Percentiles rank a stretch among this genome's conserved stretches.
Evolutionary conservation across 2,329 filamentous ascomycete species (phyloP).

Genomic region (Whalleya microplaca): DNA sequence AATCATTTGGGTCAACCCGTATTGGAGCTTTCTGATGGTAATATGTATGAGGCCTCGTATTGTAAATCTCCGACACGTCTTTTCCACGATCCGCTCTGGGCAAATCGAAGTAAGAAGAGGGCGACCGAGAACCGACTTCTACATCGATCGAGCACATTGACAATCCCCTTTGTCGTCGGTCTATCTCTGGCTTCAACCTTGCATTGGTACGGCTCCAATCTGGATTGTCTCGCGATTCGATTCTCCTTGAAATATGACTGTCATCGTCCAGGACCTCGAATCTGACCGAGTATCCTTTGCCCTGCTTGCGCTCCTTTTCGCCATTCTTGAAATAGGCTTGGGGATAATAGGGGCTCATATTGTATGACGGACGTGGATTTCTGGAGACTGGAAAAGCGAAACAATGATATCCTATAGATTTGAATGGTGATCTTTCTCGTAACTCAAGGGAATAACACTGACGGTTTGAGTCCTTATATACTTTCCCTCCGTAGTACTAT

Average conservation of each 20-base stretch:
- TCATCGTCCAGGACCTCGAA: constrained; percentile 19
- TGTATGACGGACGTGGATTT: constrained; percentile 1
- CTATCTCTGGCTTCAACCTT: too few species aligned
- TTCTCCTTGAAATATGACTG: not conserved
- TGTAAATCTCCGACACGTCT: too few species aligned
- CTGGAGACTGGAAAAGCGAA: not conserved
- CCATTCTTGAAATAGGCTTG: not conserved
- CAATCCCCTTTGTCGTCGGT: too few species aligned
- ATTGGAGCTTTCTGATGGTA: too few species aligned
- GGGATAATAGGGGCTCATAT: not conserved
- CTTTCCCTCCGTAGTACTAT: not conserved
- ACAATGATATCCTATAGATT: not conserved
- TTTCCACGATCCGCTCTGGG: too few species aligned
- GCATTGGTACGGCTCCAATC: too few species aligned
- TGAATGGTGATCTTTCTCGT: not conserved
- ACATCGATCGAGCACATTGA: too few species aligned
- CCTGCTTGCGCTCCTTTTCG: constrained; percentile 2
- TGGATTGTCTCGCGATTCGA: not conserved
- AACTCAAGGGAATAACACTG: not conserved
- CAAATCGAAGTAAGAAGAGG: too few species aligned
- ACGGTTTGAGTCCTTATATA: not conserved
- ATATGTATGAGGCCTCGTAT: too few species aligned
- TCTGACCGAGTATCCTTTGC: constrained; percentile 14
- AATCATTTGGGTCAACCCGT: too few species aligned
- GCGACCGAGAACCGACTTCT: too few species aligned